Percentiles rank a stretch among this genome's conserved stretches.
phyloP scores from a whole-genome alignment of 768 basidiomycete genomes.

The Collybiopsis confluens region DNA sequence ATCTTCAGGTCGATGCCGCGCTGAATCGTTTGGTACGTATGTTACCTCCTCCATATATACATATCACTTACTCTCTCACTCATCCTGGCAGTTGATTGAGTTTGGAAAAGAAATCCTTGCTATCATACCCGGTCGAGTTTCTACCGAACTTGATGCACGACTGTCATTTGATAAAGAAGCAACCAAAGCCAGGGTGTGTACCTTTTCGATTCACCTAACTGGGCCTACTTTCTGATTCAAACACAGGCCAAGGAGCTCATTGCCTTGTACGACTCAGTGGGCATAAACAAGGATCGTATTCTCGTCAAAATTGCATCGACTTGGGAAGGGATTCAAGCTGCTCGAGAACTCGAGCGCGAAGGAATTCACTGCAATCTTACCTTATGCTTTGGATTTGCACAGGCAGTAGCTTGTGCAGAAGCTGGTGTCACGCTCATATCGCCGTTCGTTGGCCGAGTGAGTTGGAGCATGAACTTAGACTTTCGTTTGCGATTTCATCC shows the following conservation, averaged over 20 bases:
- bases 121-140: conserved; percentile 97
- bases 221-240: too few species aligned
- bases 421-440: conserved; percentile 98
- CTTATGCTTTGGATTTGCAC: conserved; percentile 96
- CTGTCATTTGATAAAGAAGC: conserved; percentile 94
- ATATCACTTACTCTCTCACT: neutral
- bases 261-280: conserved; percentile 89
- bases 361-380: conserved; percentile 99
- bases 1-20: conserved; percentile 73
- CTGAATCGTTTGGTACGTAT: conserved; percentile 80
- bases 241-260: conserved; percentile 79
- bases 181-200: conserved; percentile 77
- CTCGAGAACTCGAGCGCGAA: conserved; percentile 88
- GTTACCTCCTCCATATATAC: neutral
- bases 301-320: conserved; percentile 99
- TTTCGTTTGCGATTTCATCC: conserved; percentile 10
- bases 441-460: conserved; percentile 95
- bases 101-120: conserved; percentile 94
- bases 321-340: conserved; percentile 99
- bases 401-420: conserved; percentile 98
- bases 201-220: conserved; percentile 4
- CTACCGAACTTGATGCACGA: conserved; percentile 97
- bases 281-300: conserved; percentile 89
- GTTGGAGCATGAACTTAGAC: conserved; percentile 24
- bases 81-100: conserved; percentile 72